Percentiles rank a stretch among this genome's conserved stretches.
Conservation (phyloP, 345 rosid species). For the Limnanthes douglasii region DNA sequence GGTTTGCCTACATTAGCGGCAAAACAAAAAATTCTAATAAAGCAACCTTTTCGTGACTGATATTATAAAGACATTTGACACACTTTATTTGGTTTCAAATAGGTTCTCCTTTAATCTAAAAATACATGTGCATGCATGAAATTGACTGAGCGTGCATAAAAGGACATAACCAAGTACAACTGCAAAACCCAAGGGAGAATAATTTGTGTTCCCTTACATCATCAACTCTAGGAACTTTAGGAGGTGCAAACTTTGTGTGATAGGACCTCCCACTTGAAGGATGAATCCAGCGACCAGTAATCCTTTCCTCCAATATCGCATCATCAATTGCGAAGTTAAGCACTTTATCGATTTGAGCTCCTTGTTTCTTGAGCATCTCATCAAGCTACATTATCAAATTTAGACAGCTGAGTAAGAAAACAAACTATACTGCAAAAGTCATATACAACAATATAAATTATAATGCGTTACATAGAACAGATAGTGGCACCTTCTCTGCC, state of each 20-base stretch:
- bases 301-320: constrained; percentile 85
- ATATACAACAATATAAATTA: not conserved
- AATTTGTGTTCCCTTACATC: constrained; percentile 43
- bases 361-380: constrained; percentile 80
- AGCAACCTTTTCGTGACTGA: not conserved
- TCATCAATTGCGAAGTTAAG: constrained; percentile 84
- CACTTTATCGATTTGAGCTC: constrained; percentile 63
- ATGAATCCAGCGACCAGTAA: constrained; percentile 95
- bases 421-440: too few relatives aligned
- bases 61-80: not conserved
- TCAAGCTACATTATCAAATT: constrained; percentile 42
- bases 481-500: constrained; percentile 69
- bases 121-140: too few relatives aligned
- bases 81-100: too few relatives aligned
- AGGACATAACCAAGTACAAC: too few relatives aligned
- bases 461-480: not conserved
- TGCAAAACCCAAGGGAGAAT: constrained; percentile 3
- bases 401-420: too few relatives aligned
- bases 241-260: constrained; percentile 80
- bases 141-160: too few relatives aligned
- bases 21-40: too few relatives aligned
- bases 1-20: too few relatives aligned
- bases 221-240: constrained; percentile 63
- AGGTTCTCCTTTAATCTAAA: too few relatives aligned
- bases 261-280: constrained; percentile 93